Conservation (phyloP, 1,284 basidiomycete species). For the Phlebopus sp. region DNA sequence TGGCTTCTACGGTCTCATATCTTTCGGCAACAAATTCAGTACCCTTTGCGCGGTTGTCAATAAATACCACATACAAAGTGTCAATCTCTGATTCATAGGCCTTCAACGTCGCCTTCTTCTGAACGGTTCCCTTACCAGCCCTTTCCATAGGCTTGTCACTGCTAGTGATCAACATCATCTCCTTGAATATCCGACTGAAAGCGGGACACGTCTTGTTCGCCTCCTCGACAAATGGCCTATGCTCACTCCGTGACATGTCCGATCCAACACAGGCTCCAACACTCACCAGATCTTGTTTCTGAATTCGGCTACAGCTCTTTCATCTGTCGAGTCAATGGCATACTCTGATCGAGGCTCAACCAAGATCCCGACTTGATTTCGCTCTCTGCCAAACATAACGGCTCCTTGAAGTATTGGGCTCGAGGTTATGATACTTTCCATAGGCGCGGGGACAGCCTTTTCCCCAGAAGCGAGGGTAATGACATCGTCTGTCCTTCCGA, state of each 20-base stretch:
- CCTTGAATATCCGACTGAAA: constrained; percentile 12
- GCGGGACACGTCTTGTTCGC: constrained; percentile 9
- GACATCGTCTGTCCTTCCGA: constrained; percentile 25
- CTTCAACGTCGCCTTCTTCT: constrained; percentile 10
- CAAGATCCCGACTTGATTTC: constrained; percentile 35
- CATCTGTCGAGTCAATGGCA: constrained; percentile 21
- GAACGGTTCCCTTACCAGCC: constrained; percentile 11
- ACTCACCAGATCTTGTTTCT: constrained; percentile 34
- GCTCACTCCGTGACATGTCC: no score
- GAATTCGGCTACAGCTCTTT: constrained; percentile 19
- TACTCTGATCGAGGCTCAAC: constrained; percentile 28
- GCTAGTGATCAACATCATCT: constrained; percentile 12
- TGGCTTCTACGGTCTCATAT: constrained; percentile 14
- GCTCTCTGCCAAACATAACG: constrained; percentile 34
- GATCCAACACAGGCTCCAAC: background rate
- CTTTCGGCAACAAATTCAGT: background rate
- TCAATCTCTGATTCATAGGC: constrained; percentile 12
- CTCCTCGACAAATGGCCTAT: constrained; percentile 9
- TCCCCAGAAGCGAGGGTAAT: constrained; percentile 27
- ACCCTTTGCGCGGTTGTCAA: background rate
- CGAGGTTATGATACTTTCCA: constrained; percentile 25
- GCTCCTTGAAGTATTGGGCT: constrained; percentile 22
- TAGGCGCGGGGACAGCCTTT: constrained; percentile 26
- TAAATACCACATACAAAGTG: constrained; percentile 5
- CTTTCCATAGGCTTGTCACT: constrained; percentile 8